These are phyloP conservation scores for Spathaspora girioi DNA, from an alignment of 805 yeast species.

Conservation along the genomic window DNA sequence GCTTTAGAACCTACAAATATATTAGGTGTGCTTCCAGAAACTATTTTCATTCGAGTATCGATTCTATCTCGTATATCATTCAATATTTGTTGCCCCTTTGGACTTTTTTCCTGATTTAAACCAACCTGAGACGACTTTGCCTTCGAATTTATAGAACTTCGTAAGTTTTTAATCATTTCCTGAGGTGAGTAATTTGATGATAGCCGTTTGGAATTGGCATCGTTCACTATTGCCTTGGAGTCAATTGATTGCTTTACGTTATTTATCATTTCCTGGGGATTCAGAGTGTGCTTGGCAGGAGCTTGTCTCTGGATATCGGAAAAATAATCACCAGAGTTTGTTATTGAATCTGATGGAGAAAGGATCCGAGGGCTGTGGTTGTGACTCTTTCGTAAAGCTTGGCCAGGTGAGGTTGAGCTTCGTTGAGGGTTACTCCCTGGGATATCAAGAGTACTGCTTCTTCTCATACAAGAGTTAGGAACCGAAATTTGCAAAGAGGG, in stretches of 20 bases:
- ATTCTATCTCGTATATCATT: conserved; percentile 33
- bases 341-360: neutral
- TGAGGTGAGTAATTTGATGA: conserved; percentile 21
- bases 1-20: neutral
- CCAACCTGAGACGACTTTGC: conserved; percentile 7
- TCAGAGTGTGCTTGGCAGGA: conserved; percentile 1
- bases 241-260: conserved; percentile 23
- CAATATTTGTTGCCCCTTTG: conserved; percentile 20
- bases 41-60: conserved; percentile 16
- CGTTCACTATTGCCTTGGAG: conserved; percentile 12
- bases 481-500: neutral
- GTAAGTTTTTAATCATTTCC: conserved; percentile 28
- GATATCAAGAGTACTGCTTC: neutral
- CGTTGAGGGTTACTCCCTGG: neutral
- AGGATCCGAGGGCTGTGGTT: neutral
- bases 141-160: conserved; percentile 28
- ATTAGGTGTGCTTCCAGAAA: neutral
- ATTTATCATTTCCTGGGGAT: conserved; percentile 23
- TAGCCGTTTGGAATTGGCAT: conserved; percentile 8
- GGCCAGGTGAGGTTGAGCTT: neutral
- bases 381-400: neutral
- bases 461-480: neutral
- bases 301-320: conserved; percentile 3
- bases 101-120: conserved; percentile 14
- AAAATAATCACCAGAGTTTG: conserved; percentile 7